Conservation (phyloP, 1,284 basidiomycete genomes). For the Heterobasidion parviporum region DNA sequence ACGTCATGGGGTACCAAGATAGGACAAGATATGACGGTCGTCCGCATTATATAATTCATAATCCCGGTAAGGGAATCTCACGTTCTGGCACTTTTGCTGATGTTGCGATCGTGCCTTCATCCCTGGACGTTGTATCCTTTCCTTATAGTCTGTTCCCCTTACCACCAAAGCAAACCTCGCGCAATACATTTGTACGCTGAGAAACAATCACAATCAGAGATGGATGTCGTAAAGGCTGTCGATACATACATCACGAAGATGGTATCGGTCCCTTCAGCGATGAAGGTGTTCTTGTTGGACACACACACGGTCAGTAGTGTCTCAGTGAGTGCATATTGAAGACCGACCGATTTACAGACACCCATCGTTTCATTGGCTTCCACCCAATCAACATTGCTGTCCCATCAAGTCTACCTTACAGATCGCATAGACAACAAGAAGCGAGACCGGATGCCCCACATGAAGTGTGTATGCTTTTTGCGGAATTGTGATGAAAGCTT, state of each 20-base stretch:
- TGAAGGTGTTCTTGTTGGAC: conserved; percentile 98
- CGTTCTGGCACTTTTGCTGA: too few relatives aligned
- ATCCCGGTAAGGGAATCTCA: too few relatives aligned
- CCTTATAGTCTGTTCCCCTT: too few relatives aligned
- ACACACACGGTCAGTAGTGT: conserved; percentile 73
- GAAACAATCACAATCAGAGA: conserved; percentile 21
- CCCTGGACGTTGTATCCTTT: too few relatives aligned
- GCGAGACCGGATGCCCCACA: conserved; percentile 86
- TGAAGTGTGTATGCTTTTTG: conserved; percentile 95
- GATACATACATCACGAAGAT: conserved; percentile 92
- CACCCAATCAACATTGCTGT: conserved; percentile 90
- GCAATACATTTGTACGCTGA: too few relatives aligned
- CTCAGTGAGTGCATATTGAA: background rate
- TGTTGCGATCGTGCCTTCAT: too few relatives aligned
- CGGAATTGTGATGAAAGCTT: conserved; percentile 78
- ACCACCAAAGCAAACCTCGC: too few relatives aligned
- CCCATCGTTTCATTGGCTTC: conserved; percentile 94
- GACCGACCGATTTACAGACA: conserved; percentile 48
- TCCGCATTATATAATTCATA: too few relatives aligned
- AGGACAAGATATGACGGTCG: too few relatives aligned
- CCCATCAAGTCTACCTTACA: conserved; percentile 96
- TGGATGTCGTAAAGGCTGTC: conserved; percentile 95
- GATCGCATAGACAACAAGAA: conserved; percentile 92
- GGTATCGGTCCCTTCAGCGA: conserved; percentile 78
- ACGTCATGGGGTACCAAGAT: too few relatives aligned